Conservation (phyloP, 1,139 yeast species). For the Wickerhamomyces sp. region DNA sequence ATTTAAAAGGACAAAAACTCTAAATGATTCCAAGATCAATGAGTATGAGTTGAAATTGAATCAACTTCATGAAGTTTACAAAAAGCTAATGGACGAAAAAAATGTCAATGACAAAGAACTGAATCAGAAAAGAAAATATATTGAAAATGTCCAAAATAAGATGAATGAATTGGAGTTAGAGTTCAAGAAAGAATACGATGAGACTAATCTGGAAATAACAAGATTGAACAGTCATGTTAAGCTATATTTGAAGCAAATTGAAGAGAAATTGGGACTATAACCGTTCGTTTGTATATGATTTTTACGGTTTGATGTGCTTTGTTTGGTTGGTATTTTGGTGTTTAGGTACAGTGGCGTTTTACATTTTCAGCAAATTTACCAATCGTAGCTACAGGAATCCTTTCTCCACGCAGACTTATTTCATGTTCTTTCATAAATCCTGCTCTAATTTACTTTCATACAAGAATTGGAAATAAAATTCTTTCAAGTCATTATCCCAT, state of each 20-base stretch:
- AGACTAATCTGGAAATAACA: constrained; percentile 49
- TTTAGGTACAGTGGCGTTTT: too few species aligned
- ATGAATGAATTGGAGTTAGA: constrained; percentile 39
- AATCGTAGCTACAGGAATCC: neutral
- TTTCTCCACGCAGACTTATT: neutral
- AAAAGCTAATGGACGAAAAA: constrained; percentile 45
- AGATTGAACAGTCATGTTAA: constrained; percentile 49
- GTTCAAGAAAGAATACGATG: constrained; percentile 50
- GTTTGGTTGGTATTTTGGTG: neutral
- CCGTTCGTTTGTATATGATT: neutral
- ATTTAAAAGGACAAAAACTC: constrained; percentile 42
- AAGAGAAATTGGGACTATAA: constrained; percentile 5
- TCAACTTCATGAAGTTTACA: constrained; percentile 42
- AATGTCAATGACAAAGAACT: constrained; percentile 49
- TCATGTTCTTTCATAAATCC: neutral
- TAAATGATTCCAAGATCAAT: constrained; percentile 41
- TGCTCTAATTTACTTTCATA: constrained; percentile 29
- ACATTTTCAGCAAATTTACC: too few species aligned
- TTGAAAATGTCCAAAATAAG: constrained; percentile 43
- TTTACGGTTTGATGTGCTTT: neutral
- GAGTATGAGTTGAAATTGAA: constrained; percentile 42
- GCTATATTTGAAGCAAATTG: constrained; percentile 12
- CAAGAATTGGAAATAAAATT: constrained; percentile 64
- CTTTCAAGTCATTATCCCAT: constrained; percentile 66
- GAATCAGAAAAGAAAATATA: constrained; percentile 36